Evolutionary conservation across 345 rosid species (phyloP), one percentile per base, ranked within the genome.

Genomic region (Euclidium syriacum): DNA sequence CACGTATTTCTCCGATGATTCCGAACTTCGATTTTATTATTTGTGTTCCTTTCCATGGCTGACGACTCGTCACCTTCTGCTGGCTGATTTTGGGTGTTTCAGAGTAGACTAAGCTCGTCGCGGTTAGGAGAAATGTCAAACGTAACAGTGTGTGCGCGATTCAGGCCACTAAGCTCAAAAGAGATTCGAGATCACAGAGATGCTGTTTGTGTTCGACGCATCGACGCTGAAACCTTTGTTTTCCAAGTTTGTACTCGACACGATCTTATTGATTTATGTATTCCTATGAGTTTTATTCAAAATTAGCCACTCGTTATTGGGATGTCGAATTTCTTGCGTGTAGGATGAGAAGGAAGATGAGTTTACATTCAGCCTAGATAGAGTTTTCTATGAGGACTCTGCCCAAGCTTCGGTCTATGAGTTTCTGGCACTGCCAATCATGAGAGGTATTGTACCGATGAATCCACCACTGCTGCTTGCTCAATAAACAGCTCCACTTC

Each of bases 301-400:
- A 25, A 23, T 52, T 14, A n/a, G 23, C 9, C 33, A 56, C 30
- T 56, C 12, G 5, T 34, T 33, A 5, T 43, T 11, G 33, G 2
- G 5, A 29, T 19, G 25, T 46, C 29, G 12, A 24, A 6, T 17
- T 19, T 14, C 17, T 19, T 19, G 12, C 29, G 26, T 24, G 23
- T 34, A 84, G 81, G 80, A 84, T 52, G 95, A 73, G 54, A 82
- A 82, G 65, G 88, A 84, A 44, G 84, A 73, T 47, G 83, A 81
- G 27, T 29, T 65, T 41, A 58, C 60, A 32, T 82, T 84, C 59
- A 68, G 76, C 77, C 82, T 84, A 18, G 82, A 87, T 54, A 62
- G 64, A 68, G 82, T 83, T 24, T 87, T 84, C 63, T 71, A 75
- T 12, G 74, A 84, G 50, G 67, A 67, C 24, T 82, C 88, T 9